phyloP scores from a whole-genome alignment of 768 basidiomycete species.

The Xerocomus potaroensis region DNA sequence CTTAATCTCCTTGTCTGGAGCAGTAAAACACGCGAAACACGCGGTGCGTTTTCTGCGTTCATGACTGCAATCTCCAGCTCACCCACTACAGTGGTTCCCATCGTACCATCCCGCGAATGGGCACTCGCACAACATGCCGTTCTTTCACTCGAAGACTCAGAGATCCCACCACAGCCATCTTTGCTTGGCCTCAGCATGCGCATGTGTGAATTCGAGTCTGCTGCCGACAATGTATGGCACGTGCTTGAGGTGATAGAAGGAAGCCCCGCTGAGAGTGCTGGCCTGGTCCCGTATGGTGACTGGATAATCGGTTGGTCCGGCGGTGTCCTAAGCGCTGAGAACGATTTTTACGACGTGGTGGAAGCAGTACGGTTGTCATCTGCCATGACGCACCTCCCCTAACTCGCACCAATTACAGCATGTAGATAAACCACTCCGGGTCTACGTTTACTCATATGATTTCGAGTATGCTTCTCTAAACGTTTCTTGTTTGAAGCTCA shows the following conservation, averaged over 20 bases:
- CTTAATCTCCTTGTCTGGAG: conserved; percentile 81
- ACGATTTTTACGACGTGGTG: conserved; percentile 94
- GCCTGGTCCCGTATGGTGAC: conserved; percentile 86
- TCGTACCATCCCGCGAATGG: conserved; percentile 86
- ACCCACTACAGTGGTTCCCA: conserved; percentile 61
- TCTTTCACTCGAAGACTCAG: conserved; percentile 38
- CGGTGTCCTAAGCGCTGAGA: conserved; percentile 84
- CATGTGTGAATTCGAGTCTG: conserved; percentile 84
- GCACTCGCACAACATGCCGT: conserved; percentile 42
- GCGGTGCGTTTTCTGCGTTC: conserved; percentile 45
- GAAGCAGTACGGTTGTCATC: conserved; percentile 63
- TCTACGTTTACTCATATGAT: conserved; percentile 96
- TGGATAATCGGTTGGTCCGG: conserved; percentile 91
- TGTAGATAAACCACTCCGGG: conserved; percentile 86
- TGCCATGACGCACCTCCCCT: conserved; percentile 1
- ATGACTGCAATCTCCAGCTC: not conserved
- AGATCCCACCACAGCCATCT: conserved; percentile 63
- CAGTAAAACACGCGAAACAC: conserved; percentile 65
- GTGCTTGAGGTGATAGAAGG: conserved; percentile 96
- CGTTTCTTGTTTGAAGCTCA: not conserved
- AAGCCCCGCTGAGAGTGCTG: conserved; percentile 93
- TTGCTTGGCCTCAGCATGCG: conserved; percentile 93
- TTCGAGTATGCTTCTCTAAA: conserved; percentile 67
- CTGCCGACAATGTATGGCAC: conserved; percentile 96
- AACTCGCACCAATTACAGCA: conserved; percentile 49